Percentiles rank a stretch among this genome's conserved stretches.
Conservation (phyloP, 768 basidiomycete genomes). For the Tulasnella sp. region DNA sequence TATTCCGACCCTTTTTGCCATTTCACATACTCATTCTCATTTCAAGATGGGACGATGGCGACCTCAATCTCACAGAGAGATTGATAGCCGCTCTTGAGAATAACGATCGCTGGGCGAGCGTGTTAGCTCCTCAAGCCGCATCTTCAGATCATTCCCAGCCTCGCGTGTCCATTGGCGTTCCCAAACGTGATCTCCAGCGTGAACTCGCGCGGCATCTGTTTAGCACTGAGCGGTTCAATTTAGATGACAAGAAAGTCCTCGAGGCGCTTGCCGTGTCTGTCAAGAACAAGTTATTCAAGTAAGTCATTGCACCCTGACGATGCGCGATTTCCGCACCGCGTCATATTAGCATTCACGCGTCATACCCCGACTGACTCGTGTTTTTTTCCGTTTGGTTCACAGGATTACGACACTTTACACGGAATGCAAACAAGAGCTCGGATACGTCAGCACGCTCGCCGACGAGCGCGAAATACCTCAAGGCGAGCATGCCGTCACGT, state of each 20-base stretch:
- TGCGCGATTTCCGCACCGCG: background rate
- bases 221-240: constrained; percentile 16
- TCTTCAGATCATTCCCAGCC: constrained; percentile 8
- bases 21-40: background rate
- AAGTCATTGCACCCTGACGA: constrained; percentile 1
- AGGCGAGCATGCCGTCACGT: constrained; percentile 13
- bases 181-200: constrained; percentile 19
- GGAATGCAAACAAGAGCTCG: constrained; percentile 18
- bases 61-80: constrained; percentile 19
- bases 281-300: constrained; percentile 20
- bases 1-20: background rate
- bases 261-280: constrained; percentile 18
- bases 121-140: constrained; percentile 14
- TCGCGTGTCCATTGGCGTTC: constrained; percentile 15
- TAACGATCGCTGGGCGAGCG: constrained; percentile 18
- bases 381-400: background rate
- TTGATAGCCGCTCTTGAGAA: constrained; percentile 15
- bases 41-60: constrained; percentile 19
- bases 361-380: background rate
- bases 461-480: constrained; percentile 16
- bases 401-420: constrained; percentile 17
- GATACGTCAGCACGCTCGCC: constrained; percentile 9
- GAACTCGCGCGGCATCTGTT: constrained; percentile 19
- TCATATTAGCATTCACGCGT: background rate
- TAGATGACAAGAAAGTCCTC: constrained; percentile 15